Evolutionary conservation across 1,139 yeast species (phyloP).

Genomic region (Yamadazyma diddensiae): DNA sequence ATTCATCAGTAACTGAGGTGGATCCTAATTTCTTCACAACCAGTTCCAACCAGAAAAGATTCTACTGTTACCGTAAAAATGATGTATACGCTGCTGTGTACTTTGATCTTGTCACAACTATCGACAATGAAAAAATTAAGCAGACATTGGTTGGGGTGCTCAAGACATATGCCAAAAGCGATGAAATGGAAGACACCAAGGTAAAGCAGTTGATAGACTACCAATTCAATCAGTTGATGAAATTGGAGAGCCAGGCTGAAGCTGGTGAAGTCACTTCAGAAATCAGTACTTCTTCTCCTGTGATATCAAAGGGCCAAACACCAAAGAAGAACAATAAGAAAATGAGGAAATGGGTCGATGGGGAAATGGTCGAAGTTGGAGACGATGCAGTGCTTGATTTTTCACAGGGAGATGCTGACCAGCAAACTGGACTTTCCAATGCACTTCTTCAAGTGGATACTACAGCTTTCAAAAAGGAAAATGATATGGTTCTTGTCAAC

Average conservation of each 20-base stretch:
- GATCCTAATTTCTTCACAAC: slow-evolving; percentile 35
- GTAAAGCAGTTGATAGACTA: slow-evolving; percentile 36
- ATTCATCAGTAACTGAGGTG: slow-evolving; percentile 32
- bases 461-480: slow-evolving; percentile 35
- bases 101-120: slow-evolving; percentile 39
- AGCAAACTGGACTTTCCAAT: slow-evolving; percentile 41
- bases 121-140: slow-evolving; percentile 40
- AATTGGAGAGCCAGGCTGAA: slow-evolving; percentile 19
- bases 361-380: slow-evolving; percentile 27
- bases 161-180: slow-evolving; percentile 31
- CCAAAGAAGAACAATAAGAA: slow-evolving; percentile 23
- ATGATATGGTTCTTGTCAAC: slow-evolving; percentile 41
- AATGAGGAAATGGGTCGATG: slow-evolving; percentile 48
- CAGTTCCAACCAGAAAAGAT: slow-evolving; percentile 33
- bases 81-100: slow-evolving; percentile 36
- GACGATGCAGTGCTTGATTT: slow-evolving; percentile 32
- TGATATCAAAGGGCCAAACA: neutral
- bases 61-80: slow-evolving; percentile 31
- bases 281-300: slow-evolving; percentile 14
- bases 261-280: slow-evolving; percentile 9
- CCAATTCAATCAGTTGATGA: slow-evolving; percentile 39
- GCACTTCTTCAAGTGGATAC: slow-evolving; percentile 24
- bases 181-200: slow-evolving; percentile 24
- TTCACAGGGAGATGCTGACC: slow-evolving; percentile 23
- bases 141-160: slow-evolving; percentile 32